Evolutionary conservation across 257 asterid genomes (phyloP).

Genomic region (Solanum dulcamara): DNA sequence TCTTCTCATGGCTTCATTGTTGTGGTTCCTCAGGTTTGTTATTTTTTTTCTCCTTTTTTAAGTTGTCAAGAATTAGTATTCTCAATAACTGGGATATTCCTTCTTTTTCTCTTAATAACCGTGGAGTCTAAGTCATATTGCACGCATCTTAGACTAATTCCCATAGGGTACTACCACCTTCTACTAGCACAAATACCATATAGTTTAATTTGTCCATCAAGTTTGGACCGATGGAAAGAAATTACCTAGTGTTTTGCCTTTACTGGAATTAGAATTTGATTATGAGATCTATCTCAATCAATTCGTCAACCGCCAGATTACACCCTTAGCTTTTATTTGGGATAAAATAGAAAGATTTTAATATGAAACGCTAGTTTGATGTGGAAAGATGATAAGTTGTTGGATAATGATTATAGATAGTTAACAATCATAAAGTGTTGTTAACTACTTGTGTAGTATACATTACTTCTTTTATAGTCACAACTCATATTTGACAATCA

Average conservation of each 20-base stretch:
- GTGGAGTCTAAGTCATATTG: not conserved
- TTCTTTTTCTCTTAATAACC: not conserved
- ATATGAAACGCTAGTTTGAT: not conserved
- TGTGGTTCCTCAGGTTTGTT: conserved; percentile 73
- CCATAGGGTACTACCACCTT: not conserved
- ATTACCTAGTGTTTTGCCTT: no score
- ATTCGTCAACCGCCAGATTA: no score
- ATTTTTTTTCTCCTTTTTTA: not conserved
- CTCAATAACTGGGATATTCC: not conserved
- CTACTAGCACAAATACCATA: no score
- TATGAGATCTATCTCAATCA: not conserved
- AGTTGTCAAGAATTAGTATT: not conserved
- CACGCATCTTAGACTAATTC: no score
- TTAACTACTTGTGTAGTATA: not conserved
- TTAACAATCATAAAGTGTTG: not conserved
- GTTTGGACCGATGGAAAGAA: no score
- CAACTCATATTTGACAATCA: no score
- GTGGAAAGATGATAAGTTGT: not conserved
- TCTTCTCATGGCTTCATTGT: conserved; percentile 85
- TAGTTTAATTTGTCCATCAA: no score
- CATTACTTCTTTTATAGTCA: not conserved
- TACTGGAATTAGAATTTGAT: no score
- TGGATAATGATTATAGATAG: not conserved
- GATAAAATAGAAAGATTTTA: not conserved
- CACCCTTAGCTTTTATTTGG: not conserved